phyloP scores from a whole-genome alignment of 1,284 basidiomycete genomes.

The Ceratobasidium sp. region DNA sequence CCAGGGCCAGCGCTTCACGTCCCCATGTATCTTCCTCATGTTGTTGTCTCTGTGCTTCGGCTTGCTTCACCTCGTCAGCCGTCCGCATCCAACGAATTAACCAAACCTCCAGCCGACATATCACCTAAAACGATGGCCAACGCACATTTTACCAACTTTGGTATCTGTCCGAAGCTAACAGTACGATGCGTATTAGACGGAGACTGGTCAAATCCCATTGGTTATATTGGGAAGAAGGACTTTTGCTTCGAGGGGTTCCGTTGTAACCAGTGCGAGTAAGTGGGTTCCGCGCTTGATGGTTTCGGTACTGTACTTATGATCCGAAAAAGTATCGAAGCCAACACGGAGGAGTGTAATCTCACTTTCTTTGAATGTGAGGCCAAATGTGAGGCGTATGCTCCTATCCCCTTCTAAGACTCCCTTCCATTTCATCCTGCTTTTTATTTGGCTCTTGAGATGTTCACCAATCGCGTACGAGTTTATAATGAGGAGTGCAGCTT shows the following conservation, averaged over 20 bases:
- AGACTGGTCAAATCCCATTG: conserved; percentile 22
- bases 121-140: too few relatives aligned
- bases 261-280: conserved; percentile 43
- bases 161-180: conserved; percentile 16
- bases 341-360: conserved; percentile 34
- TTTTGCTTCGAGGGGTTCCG: conserved; percentile 18
- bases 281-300: not conserved
- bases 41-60: conserved; percentile 8
- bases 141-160: too few relatives aligned
- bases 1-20: not conserved
- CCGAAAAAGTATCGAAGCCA: conserved; percentile 16
- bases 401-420: conserved; percentile 29
- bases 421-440: too few relatives aligned
- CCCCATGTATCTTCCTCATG: conserved; percentile 23
- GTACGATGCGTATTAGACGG: conserved; percentile 25
- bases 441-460: too few relatives aligned
- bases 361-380: conserved; percentile 18
- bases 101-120: too few relatives aligned
- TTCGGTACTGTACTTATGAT: not conserved
- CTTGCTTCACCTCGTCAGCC: not conserved
- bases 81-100: not conserved
- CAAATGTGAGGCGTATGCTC: conserved; percentile 28
- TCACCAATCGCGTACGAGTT: too few relatives aligned
- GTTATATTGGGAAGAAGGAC: conserved; percentile 30
- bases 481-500: too few relatives aligned